phyloP scores from a whole-genome alignment of 1,284 basidiomycete genomes.

The Calocybe gambosa region DNA sequence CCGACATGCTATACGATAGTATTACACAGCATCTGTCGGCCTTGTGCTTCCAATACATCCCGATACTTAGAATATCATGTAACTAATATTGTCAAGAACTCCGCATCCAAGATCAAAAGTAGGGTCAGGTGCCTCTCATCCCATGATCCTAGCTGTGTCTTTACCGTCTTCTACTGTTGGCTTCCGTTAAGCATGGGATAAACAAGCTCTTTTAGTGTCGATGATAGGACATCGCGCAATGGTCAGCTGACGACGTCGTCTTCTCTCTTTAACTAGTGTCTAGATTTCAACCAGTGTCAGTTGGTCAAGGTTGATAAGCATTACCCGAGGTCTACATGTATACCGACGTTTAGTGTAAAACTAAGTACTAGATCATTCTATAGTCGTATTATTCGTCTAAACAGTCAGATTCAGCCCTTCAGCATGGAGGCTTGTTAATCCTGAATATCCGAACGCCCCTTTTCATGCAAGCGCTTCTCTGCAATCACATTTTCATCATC shows the following conservation, averaged over 20 bases:
- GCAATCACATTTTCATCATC: conserved; percentile 14
- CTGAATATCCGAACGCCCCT: conserved; percentile 5
- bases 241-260: conserved; percentile 9
- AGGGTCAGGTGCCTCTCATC: conserved; percentile 5
- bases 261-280: conserved; percentile 2
- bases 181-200: conserved; percentile 3
- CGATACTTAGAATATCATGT: background rate
- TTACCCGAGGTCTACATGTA: background rate
- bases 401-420: background rate
- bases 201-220: background rate
- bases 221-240: conserved; percentile 1
- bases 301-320: background rate
- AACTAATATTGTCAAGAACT: background rate
- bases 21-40: background rate
- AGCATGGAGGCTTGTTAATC: background rate
- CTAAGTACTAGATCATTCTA: background rate
- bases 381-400: background rate
- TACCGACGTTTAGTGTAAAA: background rate
- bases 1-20: background rate
- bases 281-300: no score
- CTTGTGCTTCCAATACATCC: background rate
- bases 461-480: conserved; percentile 15
- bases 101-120: background rate
- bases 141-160: conserved; percentile 3
- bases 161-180: conserved; percentile 5